These are phyloP conservation scores for Tagetes erecta DNA, from an alignment of 129 eudicot species.

Conservation along the genomic window DNA sequence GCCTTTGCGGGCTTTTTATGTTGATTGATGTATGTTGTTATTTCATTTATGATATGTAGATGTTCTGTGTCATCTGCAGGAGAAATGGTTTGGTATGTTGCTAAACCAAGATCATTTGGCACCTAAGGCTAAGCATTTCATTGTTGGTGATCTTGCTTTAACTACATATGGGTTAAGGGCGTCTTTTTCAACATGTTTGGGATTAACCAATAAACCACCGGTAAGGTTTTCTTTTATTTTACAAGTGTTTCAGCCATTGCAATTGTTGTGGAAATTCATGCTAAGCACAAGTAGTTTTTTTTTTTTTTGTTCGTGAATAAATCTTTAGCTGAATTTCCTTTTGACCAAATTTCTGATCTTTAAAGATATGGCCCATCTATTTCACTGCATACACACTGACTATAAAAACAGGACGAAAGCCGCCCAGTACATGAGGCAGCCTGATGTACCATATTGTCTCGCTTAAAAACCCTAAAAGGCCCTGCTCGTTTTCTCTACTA, in stretches of 20 bases:
- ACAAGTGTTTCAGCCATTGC: neutral
- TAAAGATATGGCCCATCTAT: neutral
- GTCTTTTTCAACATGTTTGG: conserved; percentile 22
- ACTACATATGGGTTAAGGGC: neutral
- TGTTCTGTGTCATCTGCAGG: conserved; percentile 29
- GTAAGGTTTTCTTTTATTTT: neutral
- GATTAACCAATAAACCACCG: conserved; percentile 12
- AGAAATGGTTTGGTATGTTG: conserved; percentile 12
- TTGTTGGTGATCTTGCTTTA: conserved; percentile 11
- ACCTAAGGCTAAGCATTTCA: neutral
- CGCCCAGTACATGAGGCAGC: neutral
- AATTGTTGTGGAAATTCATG: too few relatives aligned
- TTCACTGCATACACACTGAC: neutral
- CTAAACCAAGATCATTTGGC: conserved; percentile 10
- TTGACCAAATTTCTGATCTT: neutral
- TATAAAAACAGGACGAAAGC: neutral
- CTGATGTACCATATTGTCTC: neutral
- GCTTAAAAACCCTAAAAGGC: too few relatives aligned
- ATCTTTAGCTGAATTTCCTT: neutral
- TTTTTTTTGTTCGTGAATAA: neutral
- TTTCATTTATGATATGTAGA: conserved; percentile 17
- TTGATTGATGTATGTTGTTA: conserved; percentile 14
- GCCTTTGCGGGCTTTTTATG: neutral
- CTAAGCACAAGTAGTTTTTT: too few relatives aligned
- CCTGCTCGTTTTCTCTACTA: too few relatives aligned